phyloP scores from a whole-genome alignment of 2,329 filamentous ascomycete species.

The Sporothrix euskadiensis region DNA sequence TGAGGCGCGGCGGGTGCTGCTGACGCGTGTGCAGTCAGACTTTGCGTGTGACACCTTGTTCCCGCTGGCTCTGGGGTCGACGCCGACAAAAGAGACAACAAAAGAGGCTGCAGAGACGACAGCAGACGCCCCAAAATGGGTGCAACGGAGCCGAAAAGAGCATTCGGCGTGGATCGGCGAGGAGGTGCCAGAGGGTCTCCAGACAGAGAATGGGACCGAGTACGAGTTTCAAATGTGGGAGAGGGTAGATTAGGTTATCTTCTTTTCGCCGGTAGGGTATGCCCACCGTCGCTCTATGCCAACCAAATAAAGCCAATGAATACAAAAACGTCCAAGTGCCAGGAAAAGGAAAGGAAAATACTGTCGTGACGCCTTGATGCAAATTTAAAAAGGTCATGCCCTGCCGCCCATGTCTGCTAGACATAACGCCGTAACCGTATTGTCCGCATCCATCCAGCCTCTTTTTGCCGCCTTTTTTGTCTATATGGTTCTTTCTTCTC shows the following conservation, averaged over 20 bases:
- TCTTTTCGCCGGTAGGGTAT: not conserved
- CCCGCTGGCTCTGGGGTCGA: slow-evolving; percentile 55
- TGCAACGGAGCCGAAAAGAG: slow-evolving; percentile 50
- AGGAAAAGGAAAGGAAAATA: not conserved
- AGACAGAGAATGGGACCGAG: slow-evolving; percentile 63
- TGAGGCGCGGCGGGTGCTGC: slow-evolving; percentile 62
- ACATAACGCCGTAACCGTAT: not conserved
- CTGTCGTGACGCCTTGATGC: not conserved
- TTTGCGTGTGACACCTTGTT: slow-evolving; percentile 80
- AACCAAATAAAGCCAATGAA: not conserved
- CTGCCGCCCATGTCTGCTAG: not conserved
- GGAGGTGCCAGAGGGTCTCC: slow-evolving; percentile 54
- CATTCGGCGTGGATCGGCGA: slow-evolving; percentile 68
- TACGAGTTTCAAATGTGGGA: slow-evolving; percentile 79
- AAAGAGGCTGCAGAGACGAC: slow-evolving; percentile 31
- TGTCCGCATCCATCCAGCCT: not conserved
- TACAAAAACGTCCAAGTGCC: not conserved
- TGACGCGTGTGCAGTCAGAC: slow-evolving; percentile 68
- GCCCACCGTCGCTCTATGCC: not conserved
- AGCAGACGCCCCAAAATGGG: slow-evolving; percentile 51
- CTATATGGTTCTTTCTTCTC: not conserved
- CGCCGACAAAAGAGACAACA: slow-evolving; percentile 32
- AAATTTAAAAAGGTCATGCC: not conserved
- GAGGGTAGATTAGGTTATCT: slow-evolving; percentile 42
- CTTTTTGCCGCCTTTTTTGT: not conserved